phyloP scores from a whole-genome alignment of 176 grass and related monocot genomes.

The Urochloa ruziziensis region DNA sequence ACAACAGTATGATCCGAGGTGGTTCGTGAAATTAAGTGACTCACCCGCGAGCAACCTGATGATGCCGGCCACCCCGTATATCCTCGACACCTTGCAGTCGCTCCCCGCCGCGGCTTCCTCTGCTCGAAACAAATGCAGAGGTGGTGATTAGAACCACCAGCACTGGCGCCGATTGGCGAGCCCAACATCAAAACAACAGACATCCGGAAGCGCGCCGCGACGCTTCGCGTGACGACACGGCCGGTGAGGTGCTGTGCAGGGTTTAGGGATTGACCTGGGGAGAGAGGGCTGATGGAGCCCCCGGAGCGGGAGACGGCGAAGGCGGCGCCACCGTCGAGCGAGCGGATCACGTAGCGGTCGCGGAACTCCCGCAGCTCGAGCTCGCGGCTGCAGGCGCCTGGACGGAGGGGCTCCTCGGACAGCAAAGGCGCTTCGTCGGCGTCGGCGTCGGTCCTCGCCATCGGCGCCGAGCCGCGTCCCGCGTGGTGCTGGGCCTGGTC shows the following conservation, averaged over 20 bases:
- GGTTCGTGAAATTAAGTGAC: background rate
- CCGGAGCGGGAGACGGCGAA: conserved; percentile 71
- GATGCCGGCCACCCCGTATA: conserved; percentile 31
- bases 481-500: background rate
- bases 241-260: background rate
- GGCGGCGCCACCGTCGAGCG: conserved; percentile 44
- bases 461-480: conserved; percentile 28
- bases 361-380: conserved; percentile 81
- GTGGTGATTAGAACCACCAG: background rate
- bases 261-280: conserved; percentile 28
- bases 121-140: conserved; percentile 18
- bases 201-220: background rate
- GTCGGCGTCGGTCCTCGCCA: conserved; percentile 15
- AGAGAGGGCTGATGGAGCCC: conserved; percentile 50
- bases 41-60: conserved; percentile 41
- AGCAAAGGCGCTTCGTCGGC: conserved; percentile 61
- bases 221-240: background rate
- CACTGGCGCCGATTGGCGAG: background rate
- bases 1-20: background rate
- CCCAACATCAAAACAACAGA: background rate
- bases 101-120: conserved; percentile 37
- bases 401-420: conserved; percentile 23
- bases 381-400: conserved; percentile 59
- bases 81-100: conserved; percentile 39
- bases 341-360: conserved; percentile 83